A percentile compares a stretch with the other conserved stretches of the same genome.
Evolutionary conservation across 2,329 filamentous ascomycete species (phyloP).

Genomic region (Pezicula neosporulosa): DNA sequence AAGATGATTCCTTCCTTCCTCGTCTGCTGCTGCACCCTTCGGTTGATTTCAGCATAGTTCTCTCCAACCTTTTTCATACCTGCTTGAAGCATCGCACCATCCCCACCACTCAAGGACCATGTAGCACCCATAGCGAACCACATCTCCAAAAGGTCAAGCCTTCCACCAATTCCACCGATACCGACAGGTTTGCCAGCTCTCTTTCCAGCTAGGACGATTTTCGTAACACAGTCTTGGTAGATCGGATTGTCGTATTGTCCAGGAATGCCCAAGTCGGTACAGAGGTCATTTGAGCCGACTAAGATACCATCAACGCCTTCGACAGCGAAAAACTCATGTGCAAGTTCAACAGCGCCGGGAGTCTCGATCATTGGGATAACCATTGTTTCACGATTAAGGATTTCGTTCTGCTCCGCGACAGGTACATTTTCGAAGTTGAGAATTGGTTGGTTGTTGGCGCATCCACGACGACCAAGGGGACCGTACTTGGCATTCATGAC

Average conservation of each 20-base stretch:
- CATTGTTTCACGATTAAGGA: slow-evolving; percentile 32
- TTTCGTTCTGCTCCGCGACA: slow-evolving; percentile 30
- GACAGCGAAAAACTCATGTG: slow-evolving; percentile 36
- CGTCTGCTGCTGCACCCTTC: slow-evolving; percentile 9
- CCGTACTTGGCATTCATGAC: slow-evolving; percentile 35
- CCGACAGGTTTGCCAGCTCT: slow-evolving; percentile 37
- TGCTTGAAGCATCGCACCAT: slow-evolving; percentile 32
- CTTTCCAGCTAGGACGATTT: slow-evolving; percentile 33
- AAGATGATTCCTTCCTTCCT: background rate
- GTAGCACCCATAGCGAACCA: slow-evolving; percentile 30
- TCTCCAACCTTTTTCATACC: slow-evolving; percentile 32
- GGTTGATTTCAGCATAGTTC: slow-evolving; percentile 24
- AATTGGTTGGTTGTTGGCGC: slow-evolving; percentile 32
- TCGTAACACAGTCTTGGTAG: slow-evolving; percentile 28
- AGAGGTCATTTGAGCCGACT: slow-evolving; percentile 41
- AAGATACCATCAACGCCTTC: slow-evolving; percentile 40
- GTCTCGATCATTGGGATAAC: slow-evolving; percentile 42
- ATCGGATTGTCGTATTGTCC: slow-evolving; percentile 34
- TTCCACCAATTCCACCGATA: slow-evolving; percentile 35
- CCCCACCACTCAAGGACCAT: slow-evolving; percentile 34
- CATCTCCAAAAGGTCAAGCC: slow-evolving; percentile 38
- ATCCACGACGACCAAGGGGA: slow-evolving; percentile 32
- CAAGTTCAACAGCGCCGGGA: slow-evolving; percentile 32
- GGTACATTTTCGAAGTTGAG: slow-evolving; percentile 32
- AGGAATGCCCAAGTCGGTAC: slow-evolving; percentile 38